A percentile compares a stretch with the other conserved stretches of the same genome.
Conservation (phyloP, 495 filamentous ascomycete species). For the Venustampulla echinocandica region DNA sequence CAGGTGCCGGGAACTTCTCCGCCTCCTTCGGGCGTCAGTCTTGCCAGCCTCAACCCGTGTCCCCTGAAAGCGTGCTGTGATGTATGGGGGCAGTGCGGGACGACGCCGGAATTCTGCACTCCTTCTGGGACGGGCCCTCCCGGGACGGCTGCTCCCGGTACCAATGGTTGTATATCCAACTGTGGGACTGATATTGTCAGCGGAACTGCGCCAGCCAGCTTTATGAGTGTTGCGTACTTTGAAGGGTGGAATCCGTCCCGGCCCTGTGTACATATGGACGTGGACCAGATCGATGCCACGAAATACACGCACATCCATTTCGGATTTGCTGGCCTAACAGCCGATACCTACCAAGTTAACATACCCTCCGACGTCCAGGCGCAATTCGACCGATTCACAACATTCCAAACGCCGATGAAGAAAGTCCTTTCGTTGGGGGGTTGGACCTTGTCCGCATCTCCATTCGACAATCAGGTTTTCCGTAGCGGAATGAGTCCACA, state of each 20-base stretch:
- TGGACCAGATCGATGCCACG: constrained; percentile 2
- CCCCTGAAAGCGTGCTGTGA: constrained; percentile 27
- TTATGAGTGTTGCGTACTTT: constrained; percentile 24
- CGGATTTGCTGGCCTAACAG: constrained; percentile 32
- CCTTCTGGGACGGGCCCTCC: constrained; percentile 26
- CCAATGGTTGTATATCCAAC: constrained; percentile 30
- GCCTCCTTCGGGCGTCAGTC: constrained; percentile 8
- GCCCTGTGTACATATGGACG: constrained; percentile 21
- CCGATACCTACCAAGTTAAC: constrained; percentile 19
- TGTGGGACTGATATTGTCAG: constrained; percentile 23
- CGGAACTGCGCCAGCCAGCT: constrained; percentile 8
- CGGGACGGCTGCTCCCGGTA: constrained; percentile 22
- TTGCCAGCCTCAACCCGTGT: constrained; percentile 21
- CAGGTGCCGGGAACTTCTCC: constrained; percentile 28
- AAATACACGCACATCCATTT: constrained; percentile 40
- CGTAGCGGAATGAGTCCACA: constrained; percentile 28
- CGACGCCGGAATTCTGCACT: constrained; percentile 38
- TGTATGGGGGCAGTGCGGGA: constrained; percentile 42
- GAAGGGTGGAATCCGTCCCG: constrained; percentile 25
- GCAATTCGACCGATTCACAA: constrained; percentile 21
- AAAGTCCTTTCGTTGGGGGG: constrained; percentile 40
- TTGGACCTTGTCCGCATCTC: constrained; percentile 35
- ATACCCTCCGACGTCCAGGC: constrained; percentile 16
- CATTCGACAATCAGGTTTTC: constrained; percentile 29
- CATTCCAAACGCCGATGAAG: constrained; percentile 21